Percentiles rank a stretch among this genome's conserved stretches.
These are phyloP conservation scores for Combretum micranthum DNA, from an alignment of 345 rosid genomes.

Conservation along the genomic window DNA sequence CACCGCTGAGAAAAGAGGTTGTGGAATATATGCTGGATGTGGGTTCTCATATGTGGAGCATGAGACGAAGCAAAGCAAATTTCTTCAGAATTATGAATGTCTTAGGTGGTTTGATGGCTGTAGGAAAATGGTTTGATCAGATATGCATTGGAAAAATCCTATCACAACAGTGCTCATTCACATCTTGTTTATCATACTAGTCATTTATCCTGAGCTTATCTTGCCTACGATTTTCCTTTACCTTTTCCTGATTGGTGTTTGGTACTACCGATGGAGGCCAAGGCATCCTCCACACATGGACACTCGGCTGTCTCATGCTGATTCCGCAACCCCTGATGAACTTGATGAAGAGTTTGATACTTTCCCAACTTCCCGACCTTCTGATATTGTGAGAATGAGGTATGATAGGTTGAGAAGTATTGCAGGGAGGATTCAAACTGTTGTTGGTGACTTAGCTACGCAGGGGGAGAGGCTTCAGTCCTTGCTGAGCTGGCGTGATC, in stretches of 20 bases:
- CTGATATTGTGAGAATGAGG: constrained; percentile 75
- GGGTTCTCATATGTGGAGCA: constrained; percentile 97
- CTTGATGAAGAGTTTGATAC: constrained; percentile 90
- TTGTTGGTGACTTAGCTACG: constrained; percentile 90
- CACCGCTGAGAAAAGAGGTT: constrained; percentile 79
- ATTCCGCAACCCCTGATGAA: constrained; percentile 75
- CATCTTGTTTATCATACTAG: constrained; percentile 76
- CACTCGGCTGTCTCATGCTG: constrained; percentile 89
- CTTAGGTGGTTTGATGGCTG: constrained; percentile 65
- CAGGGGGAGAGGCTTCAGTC: constrained; percentile 94
- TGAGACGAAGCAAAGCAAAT: constrained; percentile 96
- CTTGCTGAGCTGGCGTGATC: constrained; percentile 91
- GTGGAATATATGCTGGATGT: constrained; percentile 96
- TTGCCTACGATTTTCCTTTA: constrained; percentile 84
- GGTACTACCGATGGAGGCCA: constrained; percentile 93
- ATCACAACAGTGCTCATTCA: constrained; percentile 83
- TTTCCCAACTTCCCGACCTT: constrained; percentile 67
- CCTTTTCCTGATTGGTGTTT: constrained; percentile 84
- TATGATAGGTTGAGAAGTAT: constrained; percentile 86
- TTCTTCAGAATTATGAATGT: constrained; percentile 87
- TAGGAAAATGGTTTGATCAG: constrained; percentile 93
- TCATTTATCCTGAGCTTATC: constrained; percentile 81
- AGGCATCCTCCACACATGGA: constrained; percentile 97
- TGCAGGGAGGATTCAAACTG: constrained; percentile 90
- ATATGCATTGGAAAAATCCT: constrained; percentile 88